phyloP scores from a whole-genome alignment of 2,329 filamentous ascomycete species.

The Phialocephala sp. region DNA sequence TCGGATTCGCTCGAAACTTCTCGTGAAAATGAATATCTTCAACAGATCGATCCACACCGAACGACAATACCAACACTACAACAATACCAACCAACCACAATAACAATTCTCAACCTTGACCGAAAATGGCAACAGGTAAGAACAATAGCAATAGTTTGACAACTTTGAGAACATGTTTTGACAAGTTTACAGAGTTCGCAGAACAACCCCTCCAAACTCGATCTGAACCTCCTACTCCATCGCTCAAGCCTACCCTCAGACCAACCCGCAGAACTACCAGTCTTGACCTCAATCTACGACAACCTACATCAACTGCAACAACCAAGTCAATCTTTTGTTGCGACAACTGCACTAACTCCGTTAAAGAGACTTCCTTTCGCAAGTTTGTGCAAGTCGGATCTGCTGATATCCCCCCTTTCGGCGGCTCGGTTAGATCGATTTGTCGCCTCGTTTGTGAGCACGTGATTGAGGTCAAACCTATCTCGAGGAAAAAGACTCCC shows the following conservation, averaged over 20 bases:
- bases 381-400: background rate
- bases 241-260: background rate
- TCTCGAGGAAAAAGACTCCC: background rate
- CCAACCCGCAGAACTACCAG: background rate
- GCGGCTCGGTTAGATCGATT: slow-evolving; percentile 4
- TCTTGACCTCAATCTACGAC: background rate
- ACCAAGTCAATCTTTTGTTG: background rate
- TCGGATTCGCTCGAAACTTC: background rate
- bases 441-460: background rate
- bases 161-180: too few species aligned
- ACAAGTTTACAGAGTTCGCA: too few species aligned
- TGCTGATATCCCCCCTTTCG: background rate
- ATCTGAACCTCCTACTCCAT: background rate
- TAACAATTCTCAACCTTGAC: background rate
- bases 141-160: background rate
- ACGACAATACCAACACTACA: slow-evolving; percentile 5
- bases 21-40: background rate
- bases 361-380: background rate
- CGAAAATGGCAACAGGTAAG: background rate
- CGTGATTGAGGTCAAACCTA: background rate
- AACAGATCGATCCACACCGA: background rate
- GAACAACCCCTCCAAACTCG: background rate
- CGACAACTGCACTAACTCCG: background rate
- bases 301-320: background rate
- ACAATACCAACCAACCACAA: slow-evolving; percentile 5